Conservation (phyloP, 2,329 filamentous ascomycete genomes). For the Emydomyces testavorans region DNA sequence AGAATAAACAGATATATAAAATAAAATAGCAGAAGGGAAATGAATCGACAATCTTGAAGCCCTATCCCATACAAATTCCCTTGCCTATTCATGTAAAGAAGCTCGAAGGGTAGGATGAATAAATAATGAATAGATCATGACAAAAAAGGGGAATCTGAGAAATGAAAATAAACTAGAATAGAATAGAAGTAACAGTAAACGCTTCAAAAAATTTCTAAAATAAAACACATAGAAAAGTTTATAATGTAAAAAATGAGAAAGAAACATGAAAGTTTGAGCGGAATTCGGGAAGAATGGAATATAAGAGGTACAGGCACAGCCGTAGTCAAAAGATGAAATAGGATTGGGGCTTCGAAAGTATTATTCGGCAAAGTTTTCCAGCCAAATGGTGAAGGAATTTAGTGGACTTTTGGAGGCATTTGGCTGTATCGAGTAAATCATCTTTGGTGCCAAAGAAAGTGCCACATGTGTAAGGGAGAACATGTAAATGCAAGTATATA, state of each 20-base stretch:
- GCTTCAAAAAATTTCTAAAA: constrained; percentile 3
- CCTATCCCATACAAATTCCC: constrained; percentile 3
- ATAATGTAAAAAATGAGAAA: constrained; percentile 2
- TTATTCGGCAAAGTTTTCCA: background rate
- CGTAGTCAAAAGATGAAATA: constrained; percentile 11
- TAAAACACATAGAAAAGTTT: background rate
- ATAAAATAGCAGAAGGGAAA: constrained; percentile 1
- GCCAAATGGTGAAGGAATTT: background rate
- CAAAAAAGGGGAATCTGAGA: constrained; percentile 1
- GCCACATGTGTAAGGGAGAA: background rate
- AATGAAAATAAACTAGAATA: constrained; percentile 8
- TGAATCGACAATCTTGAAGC: constrained; percentile 6
- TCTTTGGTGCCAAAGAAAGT: background rate
- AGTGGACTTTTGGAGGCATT: background rate
- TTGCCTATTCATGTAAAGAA: background rate
- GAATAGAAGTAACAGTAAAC: constrained; percentile 6
- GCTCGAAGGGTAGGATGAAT: constrained; percentile 6
- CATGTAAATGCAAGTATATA: background rate
- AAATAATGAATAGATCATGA: constrained; percentile 8
- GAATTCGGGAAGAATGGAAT: constrained; percentile 9
- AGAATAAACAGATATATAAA: constrained; percentile 8
- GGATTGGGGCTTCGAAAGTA: constrained; percentile 2
- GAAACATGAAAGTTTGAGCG: constrained; percentile 10
- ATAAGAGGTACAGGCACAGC: constrained; percentile 12
- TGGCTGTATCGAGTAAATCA: background rate